Evolutionary conservation across 2,329 filamentous ascomycete species (phyloP), one percentile per base, ranked within the genome.

Genomic region (Aspergillus calidoustus): DNA sequence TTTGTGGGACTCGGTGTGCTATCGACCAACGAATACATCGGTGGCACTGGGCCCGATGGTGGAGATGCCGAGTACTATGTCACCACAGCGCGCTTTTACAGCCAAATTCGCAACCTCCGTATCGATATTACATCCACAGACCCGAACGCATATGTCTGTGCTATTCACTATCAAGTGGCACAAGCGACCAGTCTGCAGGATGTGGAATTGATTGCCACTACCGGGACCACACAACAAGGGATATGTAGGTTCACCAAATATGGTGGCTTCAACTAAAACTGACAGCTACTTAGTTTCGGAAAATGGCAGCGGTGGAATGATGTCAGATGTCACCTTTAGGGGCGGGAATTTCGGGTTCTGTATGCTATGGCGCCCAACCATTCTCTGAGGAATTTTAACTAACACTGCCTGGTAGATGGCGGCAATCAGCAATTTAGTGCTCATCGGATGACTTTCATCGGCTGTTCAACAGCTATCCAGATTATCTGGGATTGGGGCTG

Each of bases 1-100:
- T 96, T 96, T 72, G 68, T 81, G 7, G 93, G 92, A 55, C 92
- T 96, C 79, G 92, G 89, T 54, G 84, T 96, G 60, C 89, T 97
- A 67, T 91, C 95, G 72, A 83, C 90, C 2, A 87, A 96, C 71
- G 91, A 91, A 0, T 96, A 96, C 76, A 66, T 72, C 30, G 60
- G 60, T n/a, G 50, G 51, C 31, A 54, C 31, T 25, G 58, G 58
- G 52, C 41, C 62, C 38, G 50, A 57, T 9, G 62, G 54, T 19
- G 59, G 59, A 17, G 49, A 64, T 25, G 58, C 53, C n/a, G 89
- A 91, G 79, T 89, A 87, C 86, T 89, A 87, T 76, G 86, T 86
- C 71, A 91, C 90, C 78, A 81, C 87, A 87, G 65, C 53, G 31
- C 41, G 56, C 3, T 67, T 68, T 50, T 67, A 63, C 44, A 61